Conservation (phyloP, 495 filamentous ascomycete genomes). For the Endocarpon pusillum region DNA sequence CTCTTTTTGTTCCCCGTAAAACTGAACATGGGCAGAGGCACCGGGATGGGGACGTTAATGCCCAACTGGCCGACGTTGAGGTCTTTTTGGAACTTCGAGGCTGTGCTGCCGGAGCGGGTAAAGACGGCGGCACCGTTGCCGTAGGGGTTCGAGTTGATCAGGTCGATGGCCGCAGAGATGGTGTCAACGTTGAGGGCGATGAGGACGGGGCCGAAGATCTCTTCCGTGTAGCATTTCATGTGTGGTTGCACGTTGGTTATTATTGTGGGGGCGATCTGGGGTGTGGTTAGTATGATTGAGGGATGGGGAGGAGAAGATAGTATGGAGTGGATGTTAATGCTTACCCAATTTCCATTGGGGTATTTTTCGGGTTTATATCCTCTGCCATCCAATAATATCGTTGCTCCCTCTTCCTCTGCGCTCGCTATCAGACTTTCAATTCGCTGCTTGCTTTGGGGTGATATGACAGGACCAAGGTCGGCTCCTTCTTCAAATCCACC, state of each 20-base stretch:
- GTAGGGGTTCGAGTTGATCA: constrained; percentile 54
- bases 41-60: constrained; percentile 58
- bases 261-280: constrained; percentile 68
- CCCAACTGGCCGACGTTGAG: constrained; percentile 41
- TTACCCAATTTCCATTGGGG: constrained; percentile 88
- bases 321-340: constrained; percentile 8
- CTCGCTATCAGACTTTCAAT: constrained; percentile 80
- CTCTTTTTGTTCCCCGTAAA: constrained; percentile 98
- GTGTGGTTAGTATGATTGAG: not conserved
- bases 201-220: constrained; percentile 94
- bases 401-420: constrained; percentile 86
- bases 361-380: constrained; percentile 81
- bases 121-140: constrained; percentile 57
- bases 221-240: constrained; percentile 90
- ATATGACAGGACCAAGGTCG: constrained; percentile 93
- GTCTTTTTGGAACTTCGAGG: constrained; percentile 46
- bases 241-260: constrained; percentile 80
- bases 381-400: constrained; percentile 83
- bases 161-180: constrained; percentile 55
- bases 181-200: constrained; percentile 71
- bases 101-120: constrained; percentile 44
- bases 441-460: constrained; percentile 73
- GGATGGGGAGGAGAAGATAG: not conserved
- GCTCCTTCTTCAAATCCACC: constrained; percentile 90
- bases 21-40: constrained; percentile 87